phyloP scores from a whole-genome alignment of 225 moss, liverwort and hornwort genomes.

The Neckera pumila region DNA sequence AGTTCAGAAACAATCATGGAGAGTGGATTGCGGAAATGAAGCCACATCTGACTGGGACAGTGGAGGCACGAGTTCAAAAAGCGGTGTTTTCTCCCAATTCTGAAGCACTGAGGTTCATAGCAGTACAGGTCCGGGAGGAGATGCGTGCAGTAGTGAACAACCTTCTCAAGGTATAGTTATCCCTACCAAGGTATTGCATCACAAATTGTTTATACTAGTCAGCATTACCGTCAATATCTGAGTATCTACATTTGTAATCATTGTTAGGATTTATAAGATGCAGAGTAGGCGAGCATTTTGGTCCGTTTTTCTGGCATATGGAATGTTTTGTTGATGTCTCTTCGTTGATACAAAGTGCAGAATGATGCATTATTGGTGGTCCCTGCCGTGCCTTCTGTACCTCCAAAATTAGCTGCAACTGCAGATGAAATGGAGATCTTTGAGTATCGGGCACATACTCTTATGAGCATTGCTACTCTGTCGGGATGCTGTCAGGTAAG shows the following conservation, averaged over 20 bases:
- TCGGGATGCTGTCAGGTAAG: slow-evolving; percentile 42
- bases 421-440: slow-evolving; percentile 14
- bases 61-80: slow-evolving; percentile 8
- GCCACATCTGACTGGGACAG: slow-evolving; percentile 4
- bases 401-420: slow-evolving; percentile 14
- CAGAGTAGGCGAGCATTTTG: not conserved
- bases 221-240: not conserved
- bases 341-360: not conserved
- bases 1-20: slow-evolving; percentile 21
- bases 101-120: slow-evolving; percentile 11
- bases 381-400: slow-evolving; percentile 13
- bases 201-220: not conserved
- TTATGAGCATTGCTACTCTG: slow-evolving; percentile 28
- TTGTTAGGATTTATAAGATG: not conserved
- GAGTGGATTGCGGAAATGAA: slow-evolving; percentile 18
- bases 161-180: slow-evolving; percentile 18
- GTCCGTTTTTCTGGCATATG: not conserved
- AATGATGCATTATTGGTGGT: slow-evolving; percentile 24
- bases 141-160: slow-evolving; percentile 4
- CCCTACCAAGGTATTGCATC: not conserved
- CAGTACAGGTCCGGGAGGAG: slow-evolving; percentile 21
- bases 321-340: not conserved
- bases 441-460: slow-evolving; percentile 19
- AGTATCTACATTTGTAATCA: not conserved
- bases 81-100: slow-evolving; percentile 10